Evolutionary conservation across 208 protist genomes (phyloP), one percentile per base, ranked within the genome.

Genomic region (Wallacemonas sp.): DNA sequence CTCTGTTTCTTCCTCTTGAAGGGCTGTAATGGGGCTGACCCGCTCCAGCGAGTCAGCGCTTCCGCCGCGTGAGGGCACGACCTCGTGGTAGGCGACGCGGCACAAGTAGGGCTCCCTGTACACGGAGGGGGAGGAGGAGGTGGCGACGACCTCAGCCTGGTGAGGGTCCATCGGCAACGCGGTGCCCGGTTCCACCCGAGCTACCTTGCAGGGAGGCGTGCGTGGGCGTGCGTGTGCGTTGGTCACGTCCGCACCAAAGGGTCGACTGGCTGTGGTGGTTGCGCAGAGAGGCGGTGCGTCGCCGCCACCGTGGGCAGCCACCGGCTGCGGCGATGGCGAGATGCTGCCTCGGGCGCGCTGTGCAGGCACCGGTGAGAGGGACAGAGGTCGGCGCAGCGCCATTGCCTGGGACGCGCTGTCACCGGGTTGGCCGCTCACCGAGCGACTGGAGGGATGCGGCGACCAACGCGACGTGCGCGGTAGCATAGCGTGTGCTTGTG

Each of bases 21-120:
- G 36, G 22, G 57, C 59, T 30, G 36, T 67, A 33, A 64, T 71
- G 21, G 66, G 66, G 26, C 66, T 71, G 22, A 71, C 55, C 12
- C 32, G 33, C 33, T 71, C 66, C 55, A 71, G 48, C 6, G 63
- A 68, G 30, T 57, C 8, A 6, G 17, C 12, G 21, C 50, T 37
- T 0, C 3, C 46, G 19, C 24, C 15, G 53, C 48, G 5, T 57
- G 13, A 0, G 48, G 6, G 29, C 29, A 38, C 48, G 22, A 33
- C 22, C 15, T 12, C 19, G 45, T 53, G 24, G 21, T 15, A 12
- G n/a, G 50, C 30, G 3, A 19, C 15, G 3, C 21, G 32, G 29
- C 50, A 57, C 0, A 57, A 32, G 22, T 37, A 37, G 15, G 50
- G 10, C 50, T 57, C n/a, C n/a, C n/a, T n/a, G n/a, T n/a, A n/a